Conservation (phyloP, 768 basidiomycete genomes). For the Rhizopogon vesiculosus region DNA sequence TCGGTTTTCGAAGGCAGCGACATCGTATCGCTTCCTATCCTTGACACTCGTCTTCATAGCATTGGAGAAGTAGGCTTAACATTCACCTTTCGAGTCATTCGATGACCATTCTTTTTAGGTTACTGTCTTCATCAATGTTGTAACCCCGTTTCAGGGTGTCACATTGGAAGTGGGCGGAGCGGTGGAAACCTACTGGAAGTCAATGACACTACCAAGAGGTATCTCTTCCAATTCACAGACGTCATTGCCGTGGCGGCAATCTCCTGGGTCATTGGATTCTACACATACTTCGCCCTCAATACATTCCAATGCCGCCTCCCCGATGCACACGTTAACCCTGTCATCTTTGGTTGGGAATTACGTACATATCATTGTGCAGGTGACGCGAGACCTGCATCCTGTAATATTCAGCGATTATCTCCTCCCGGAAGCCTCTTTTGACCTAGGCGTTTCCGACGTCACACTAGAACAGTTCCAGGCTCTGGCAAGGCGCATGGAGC, state of each 20-base stretch:
- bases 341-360: conserved; percentile 91
- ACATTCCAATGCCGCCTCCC: conserved; percentile 42
- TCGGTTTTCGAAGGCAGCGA: conserved; percentile 59
- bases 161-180: conserved; percentile 93
- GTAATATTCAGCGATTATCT: conserved; percentile 77
- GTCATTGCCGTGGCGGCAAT: conserved; percentile 30
- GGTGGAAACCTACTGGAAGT: conserved; percentile 99
- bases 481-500: conserved; percentile 51
- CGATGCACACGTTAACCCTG: conserved; percentile 65
- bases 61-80: conserved; percentile 76
- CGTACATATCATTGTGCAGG: conserved; percentile 81
- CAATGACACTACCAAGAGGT: conserved; percentile 34
- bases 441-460: conserved; percentile 80
- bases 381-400: conserved; percentile 88
- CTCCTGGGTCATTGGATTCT: conserved; percentile 39
- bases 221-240: conserved; percentile 28
- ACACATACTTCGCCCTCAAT: conserved; percentile 71
- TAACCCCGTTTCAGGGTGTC: conserved; percentile 87
- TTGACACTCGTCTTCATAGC: conserved; percentile 89
- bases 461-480: conserved; percentile 75
- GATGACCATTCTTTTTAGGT: conserved; percentile 44
- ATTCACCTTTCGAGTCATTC: not conserved
- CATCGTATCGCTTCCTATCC: conserved; percentile 63
- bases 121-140: conserved; percentile 80
- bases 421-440: conserved; percentile 67